phyloP scores from a whole-genome alignment of 2,329 filamentous ascomycete genomes.

The Fusarium penzigii region DNA sequence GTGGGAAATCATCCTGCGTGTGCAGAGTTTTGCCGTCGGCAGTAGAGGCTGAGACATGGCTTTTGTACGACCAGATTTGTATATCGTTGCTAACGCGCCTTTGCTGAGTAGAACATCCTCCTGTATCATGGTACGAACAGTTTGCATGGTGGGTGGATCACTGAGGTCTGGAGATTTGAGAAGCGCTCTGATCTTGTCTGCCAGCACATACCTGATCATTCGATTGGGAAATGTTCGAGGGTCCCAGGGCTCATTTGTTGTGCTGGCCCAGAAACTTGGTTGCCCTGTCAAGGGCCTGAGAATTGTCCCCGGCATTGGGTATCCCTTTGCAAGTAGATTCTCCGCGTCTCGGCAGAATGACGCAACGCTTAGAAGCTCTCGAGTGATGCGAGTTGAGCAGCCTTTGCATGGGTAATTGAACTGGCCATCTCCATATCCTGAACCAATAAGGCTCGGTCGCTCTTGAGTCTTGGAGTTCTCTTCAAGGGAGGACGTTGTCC shows the following conservation, averaged over 20 bases:
- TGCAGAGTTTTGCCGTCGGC: constrained; percentile 34
- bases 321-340: constrained; percentile 40
- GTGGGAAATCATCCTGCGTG: constrained; percentile 68
- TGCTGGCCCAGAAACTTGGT: constrained; percentile 35
- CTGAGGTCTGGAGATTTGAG: constrained; percentile 28
- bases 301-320: constrained; percentile 69
- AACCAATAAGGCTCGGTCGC: constrained; percentile 42
- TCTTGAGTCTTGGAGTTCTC: constrained; percentile 12
- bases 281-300: constrained; percentile 55
- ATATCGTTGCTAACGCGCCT: constrained; percentile 11
- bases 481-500: constrained; percentile 48
- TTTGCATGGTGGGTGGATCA: constrained; percentile 46
- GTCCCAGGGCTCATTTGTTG: constrained; percentile 1
- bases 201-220: constrained; percentile 51
- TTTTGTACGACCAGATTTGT: constrained; percentile 2
- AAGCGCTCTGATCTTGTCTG: constrained; percentile 42
- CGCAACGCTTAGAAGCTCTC: constrained; percentile 55
- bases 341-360: constrained; percentile 60
- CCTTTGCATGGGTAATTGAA: constrained; percentile 51
- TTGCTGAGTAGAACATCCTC: constrained; percentile 44
- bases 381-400: constrained; percentile 54
- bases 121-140: constrained; percentile 50
- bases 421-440: constrained; percentile 61
- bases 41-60: neutral
- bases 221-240: constrained; percentile 58